Percentiles rank a stretch among this genome's conserved stretches.
phyloP scores from a whole-genome alignment of 164 flowering plant genomes.

The Macadamia integrifolia region DNA sequence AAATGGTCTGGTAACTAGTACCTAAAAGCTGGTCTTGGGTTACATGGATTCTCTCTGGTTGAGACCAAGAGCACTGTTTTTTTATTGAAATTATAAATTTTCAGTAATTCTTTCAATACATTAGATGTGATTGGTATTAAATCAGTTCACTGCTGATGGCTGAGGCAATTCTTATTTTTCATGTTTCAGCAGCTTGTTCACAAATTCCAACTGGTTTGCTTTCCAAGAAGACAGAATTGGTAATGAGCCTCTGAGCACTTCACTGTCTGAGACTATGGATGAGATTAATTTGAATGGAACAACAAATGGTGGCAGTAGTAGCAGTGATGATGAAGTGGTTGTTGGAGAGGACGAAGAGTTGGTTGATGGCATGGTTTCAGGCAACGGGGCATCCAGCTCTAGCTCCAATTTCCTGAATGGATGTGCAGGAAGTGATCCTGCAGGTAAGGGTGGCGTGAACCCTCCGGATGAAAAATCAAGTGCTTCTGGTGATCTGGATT shows the following conservation, averaged over 20 bases:
- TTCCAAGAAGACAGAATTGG: slow-evolving; percentile 74
- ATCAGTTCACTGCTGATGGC: background rate
- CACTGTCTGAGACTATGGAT: slow-evolving; percentile 52
- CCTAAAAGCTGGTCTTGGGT: too few relatives aligned
- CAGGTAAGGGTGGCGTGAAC: slow-evolving; percentile 22
- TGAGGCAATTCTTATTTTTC: slow-evolving; percentile 2
- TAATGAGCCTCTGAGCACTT: slow-evolving; percentile 40
- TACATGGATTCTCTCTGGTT: too few relatives aligned
- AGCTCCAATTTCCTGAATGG: slow-evolving; percentile 19
- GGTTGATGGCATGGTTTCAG: slow-evolving; percentile 33
- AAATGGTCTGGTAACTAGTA: too few relatives aligned
- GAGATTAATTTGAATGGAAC: slow-evolving; percentile 60
- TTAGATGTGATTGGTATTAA: background rate
- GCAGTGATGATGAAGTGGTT: slow-evolving; percentile 89
- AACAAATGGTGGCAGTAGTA: slow-evolving; percentile 52
- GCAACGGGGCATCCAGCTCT: slow-evolving; percentile 37
- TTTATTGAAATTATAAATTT: too few relatives aligned
- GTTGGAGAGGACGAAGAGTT: slow-evolving; percentile 81
- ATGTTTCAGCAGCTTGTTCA: slow-evolving; percentile 68
- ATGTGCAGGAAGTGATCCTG: slow-evolving; percentile 15
- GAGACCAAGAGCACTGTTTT: too few relatives aligned
- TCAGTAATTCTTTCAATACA: background rate
- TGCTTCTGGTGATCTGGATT: slow-evolving; percentile 32
- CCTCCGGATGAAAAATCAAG: slow-evolving; percentile 20
- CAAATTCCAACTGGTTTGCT: slow-evolving; percentile 98